phyloP scores from a whole-genome alignment of 805 yeast species.

The Yarrowia yakushimensis region DNA sequence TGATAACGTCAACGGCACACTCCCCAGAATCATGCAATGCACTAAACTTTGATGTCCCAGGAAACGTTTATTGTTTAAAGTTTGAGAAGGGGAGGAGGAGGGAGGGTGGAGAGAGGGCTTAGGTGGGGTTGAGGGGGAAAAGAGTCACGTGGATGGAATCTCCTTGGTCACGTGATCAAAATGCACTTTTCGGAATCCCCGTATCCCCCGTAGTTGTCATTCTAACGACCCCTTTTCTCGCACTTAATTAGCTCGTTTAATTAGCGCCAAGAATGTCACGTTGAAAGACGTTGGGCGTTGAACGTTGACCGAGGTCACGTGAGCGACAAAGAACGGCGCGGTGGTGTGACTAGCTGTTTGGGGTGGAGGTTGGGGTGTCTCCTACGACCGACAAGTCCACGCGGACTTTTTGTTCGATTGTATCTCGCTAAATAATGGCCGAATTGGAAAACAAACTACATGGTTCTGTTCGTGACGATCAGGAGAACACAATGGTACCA shows the following conservation, averaged over 20 bases:
- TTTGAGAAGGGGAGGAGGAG: background rate
- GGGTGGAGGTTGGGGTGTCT: too few species aligned
- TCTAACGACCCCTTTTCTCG: background rate
- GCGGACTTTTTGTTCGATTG: too few species aligned
- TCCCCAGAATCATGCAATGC: constrained; percentile 19
- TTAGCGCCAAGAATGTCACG: constrained; percentile 5
- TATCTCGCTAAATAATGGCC: too few species aligned
- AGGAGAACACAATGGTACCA: too few species aligned
- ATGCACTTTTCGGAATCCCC: background rate
- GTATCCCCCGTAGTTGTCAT: background rate
- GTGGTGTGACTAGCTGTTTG: too few species aligned
- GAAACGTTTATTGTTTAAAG: background rate
- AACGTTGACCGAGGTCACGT: background rate
- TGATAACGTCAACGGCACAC: background rate
- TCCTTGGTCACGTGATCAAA: background rate
- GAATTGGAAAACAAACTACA: too few species aligned
- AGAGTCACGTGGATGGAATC: background rate
- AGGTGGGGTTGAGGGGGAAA: too few species aligned
- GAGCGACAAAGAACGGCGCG: too few species aligned
- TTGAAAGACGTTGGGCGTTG: constrained; percentile 12
- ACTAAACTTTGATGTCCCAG: constrained; percentile 10
- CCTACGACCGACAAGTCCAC: too few species aligned
- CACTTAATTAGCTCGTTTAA: background rate
- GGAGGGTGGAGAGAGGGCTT: too few species aligned
- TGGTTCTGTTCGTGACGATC: too few species aligned